These are phyloP conservation scores for Chenopodium suecicum DNA, from an alignment of 148 eudicot species.

Conservation along the genomic window DNA sequence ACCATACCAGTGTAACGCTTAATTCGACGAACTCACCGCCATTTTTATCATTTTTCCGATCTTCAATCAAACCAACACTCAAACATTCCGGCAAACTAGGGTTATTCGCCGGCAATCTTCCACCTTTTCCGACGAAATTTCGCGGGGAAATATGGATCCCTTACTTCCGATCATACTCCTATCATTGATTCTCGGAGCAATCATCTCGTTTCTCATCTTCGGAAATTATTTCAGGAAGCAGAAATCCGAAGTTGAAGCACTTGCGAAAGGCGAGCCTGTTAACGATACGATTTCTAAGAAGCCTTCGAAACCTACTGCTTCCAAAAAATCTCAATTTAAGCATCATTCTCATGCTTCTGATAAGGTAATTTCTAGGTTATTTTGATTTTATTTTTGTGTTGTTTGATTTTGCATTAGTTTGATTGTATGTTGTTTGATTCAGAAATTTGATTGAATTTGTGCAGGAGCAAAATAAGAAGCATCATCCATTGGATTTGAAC, in stretches of 20 bases:
- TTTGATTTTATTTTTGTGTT: neutral
- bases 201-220: slow-evolving; percentile 57
- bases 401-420: neutral
- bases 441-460: slow-evolving; percentile 29
- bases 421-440: neutral
- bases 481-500: slow-evolving; percentile 92
- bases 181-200: slow-evolving; percentile 51
- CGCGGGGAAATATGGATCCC: slow-evolving; percentile 50
- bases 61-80: too few species aligned
- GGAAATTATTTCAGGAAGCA: slow-evolving; percentile 71
- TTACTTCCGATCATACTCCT: slow-evolving; percentile 44
- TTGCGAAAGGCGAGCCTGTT: slow-evolving; percentile 46
- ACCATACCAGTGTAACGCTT: too few species aligned
- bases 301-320: slow-evolving; percentile 33
- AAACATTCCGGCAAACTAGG: too few species aligned
- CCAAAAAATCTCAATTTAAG: slow-evolving; percentile 62
- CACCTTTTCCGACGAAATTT: too few species aligned
- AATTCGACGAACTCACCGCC: too few species aligned
- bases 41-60: too few species aligned
- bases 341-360: slow-evolving; percentile 63
- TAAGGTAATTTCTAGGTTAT: slow-evolving; percentile 43
- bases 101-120: too few species aligned
- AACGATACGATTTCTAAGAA: slow-evolving; percentile 34
- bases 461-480: slow-evolving; percentile 82
- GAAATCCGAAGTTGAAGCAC: slow-evolving; percentile 68